Percentiles rank a stretch among this genome's conserved stretches.
Evolutionary conservation across 768 basidiomycete genomes (phyloP).

Genomic region (Tulasnella sp.): DNA sequence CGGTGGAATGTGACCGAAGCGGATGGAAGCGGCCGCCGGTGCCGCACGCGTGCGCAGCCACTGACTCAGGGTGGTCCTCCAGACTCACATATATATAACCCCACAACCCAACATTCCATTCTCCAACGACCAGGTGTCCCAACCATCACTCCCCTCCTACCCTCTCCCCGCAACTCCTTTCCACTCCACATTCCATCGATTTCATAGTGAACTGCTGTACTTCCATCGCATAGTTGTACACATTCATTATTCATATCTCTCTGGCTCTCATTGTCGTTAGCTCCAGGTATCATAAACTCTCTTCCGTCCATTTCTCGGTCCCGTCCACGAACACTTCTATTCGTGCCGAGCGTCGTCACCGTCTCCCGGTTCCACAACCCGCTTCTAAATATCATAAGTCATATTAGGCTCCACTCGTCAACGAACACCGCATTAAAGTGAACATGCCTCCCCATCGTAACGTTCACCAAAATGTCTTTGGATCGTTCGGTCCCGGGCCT

Average conservation of each 20-base stretch:
- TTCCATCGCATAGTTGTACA: neutral
- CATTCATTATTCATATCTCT: neutral
- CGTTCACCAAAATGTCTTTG: neutral
- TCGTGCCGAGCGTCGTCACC: neutral
- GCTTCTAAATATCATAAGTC: neutral
- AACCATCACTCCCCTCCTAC: neutral
- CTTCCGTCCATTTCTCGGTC: neutral
- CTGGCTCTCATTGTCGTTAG: neutral
- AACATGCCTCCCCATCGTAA: neutral
- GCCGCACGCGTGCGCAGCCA: neutral
- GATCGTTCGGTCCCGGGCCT: neutral
- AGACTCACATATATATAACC: neutral
- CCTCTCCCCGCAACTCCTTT: neutral
- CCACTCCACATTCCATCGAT: neutral
- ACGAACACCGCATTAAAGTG: neutral
- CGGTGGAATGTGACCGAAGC: neutral
- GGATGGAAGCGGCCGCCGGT: neutral
- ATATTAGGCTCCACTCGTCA: neutral
- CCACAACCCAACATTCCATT: neutral
- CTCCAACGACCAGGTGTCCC: neutral
- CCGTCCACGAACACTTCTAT: too few species aligned
- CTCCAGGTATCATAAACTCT: neutral
- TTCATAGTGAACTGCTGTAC: neutral
- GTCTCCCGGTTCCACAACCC: neutral
- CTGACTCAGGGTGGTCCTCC: too few species aligned